A percentile compares a stretch with the other conserved stretches of the same genome.
These are phyloP conservation scores for Passiflora organensis DNA, from an alignment of 345 rosid species.

Conservation along the genomic window DNA sequence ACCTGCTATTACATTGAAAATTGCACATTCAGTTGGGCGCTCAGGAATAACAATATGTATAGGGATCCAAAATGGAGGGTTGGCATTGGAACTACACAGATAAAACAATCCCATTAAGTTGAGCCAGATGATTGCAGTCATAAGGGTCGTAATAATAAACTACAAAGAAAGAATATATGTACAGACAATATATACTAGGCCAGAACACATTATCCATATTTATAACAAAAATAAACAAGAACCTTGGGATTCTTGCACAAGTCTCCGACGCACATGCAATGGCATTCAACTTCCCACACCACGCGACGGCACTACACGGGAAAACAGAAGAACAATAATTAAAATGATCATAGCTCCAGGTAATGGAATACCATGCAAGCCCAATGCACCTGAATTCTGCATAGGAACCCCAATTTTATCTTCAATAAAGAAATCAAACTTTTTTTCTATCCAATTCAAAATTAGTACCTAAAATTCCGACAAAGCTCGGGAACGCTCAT, in stretches of 20 bases:
- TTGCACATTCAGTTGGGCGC: slow-evolving; percentile 90
- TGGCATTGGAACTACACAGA: slow-evolving; percentile 70
- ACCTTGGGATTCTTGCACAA: slow-evolving; percentile 98
- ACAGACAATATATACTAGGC: too few species aligned
- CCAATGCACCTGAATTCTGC: not conserved
- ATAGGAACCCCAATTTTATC: too few species aligned
- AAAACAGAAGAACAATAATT: not conserved
- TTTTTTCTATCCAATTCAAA: too few species aligned
- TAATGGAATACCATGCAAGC: not conserved
- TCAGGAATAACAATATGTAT: slow-evolving; percentile 93
- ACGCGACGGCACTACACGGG: slow-evolving; percentile 78
- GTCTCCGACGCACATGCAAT: slow-evolving; percentile 99
- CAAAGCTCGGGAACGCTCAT: slow-evolving; percentile 89
- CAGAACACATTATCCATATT: not conserved
- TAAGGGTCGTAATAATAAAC: not conserved
- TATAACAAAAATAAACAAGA: not conserved
- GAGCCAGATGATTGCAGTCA: not conserved
- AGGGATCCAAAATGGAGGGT: slow-evolving; percentile 96
- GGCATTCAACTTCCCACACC: slow-evolving; percentile 99
- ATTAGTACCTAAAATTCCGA: slow-evolving; percentile 84
- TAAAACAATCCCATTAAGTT: not conserved
- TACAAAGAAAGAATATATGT: not conserved
- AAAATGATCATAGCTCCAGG: not conserved
- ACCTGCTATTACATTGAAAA: slow-evolving; percentile 96
- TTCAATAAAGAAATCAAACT: too few species aligned